Evolutionary conservation across 768 basidiomycete species (phyloP).

Genomic region (Rhizopogon salebrosus): DNA sequence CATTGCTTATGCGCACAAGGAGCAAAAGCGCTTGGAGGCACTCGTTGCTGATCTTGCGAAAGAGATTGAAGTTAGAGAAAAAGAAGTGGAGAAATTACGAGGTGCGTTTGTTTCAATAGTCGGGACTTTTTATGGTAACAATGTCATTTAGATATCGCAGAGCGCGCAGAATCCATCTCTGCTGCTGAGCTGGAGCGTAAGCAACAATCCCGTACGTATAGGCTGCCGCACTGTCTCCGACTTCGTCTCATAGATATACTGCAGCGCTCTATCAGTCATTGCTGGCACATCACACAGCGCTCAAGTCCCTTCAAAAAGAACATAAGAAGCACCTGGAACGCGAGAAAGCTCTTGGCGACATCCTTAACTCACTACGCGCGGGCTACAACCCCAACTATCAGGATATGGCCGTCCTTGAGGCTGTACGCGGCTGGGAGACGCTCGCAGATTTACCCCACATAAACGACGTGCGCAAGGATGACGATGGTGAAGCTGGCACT

Average conservation of each 20-base stretch:
- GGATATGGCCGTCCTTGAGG: conserved; percentile 97
- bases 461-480: conserved; percentile 55
- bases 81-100: conserved; percentile 68
- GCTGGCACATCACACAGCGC: conserved; percentile 63
- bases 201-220: conserved; percentile 74
- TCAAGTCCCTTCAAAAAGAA: conserved; percentile 72
- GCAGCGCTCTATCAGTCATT: conserved; percentile 78
- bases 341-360: conserved; percentile 74
- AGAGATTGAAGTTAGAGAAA: conserved; percentile 60
- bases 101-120: conserved; percentile 36
- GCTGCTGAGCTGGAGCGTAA: conserved; percentile 79
- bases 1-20: conserved; percentile 81
- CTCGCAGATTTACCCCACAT: conserved; percentile 67
- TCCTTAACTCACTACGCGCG: conserved; percentile 72
- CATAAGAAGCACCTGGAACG: conserved; percentile 69
- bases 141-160: conserved; percentile 57
- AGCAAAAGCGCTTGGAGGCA: conserved; percentile 77
- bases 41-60: conserved; percentile 46
- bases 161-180: conserved; percentile 72
- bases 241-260: background rate
- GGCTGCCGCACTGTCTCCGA: background rate
- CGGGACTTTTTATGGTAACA: background rate
- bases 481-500: conserved; percentile 29
- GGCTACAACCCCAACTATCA: conserved; percentile 99
- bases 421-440: conserved; percentile 90